These are phyloP conservation scores for Obelidium mucronatum DNA, from an alignment of 192 early-diverging fungal genomes.

Conservation along the genomic window DNA sequence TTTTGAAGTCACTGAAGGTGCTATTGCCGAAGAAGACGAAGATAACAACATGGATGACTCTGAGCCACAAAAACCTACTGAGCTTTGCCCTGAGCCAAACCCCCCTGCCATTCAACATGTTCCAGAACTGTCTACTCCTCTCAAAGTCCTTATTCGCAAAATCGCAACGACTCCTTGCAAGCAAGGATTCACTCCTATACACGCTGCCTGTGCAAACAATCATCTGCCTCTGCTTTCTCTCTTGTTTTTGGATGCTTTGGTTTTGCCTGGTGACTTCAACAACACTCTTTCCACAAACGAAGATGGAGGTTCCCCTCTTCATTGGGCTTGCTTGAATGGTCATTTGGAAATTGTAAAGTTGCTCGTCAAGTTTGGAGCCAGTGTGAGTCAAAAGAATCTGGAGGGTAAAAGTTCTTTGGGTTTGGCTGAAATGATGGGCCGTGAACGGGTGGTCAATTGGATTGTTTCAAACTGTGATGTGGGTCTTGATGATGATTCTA, in stretches of 20 bases:
- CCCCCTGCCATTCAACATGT: conserved; percentile 16
- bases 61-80: neutral
- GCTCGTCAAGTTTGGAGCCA: conserved; percentile 68
- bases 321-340: conserved; percentile 89
- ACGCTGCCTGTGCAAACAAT: conserved; percentile 85
- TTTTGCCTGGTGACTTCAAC: conserved; percentile 20
- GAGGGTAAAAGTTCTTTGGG: conserved; percentile 39
- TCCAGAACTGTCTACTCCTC: conserved; percentile 6
- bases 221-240: conserved; percentile 63
- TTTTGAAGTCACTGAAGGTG: neutral
- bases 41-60: neutral
- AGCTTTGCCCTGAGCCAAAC: conserved; percentile 7
- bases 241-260: conserved; percentile 41
- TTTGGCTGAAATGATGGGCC: conserved; percentile 24
- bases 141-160: conserved; percentile 40
- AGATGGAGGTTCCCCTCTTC: conserved; percentile 67
- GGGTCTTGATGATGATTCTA: conserved; percentile 5
- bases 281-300: conserved; percentile 38
- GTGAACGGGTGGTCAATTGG: conserved; percentile 32
- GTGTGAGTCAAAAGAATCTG: conserved; percentile 44
- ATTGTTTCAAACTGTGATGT: conserved; percentile 34
- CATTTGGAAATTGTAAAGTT: conserved; percentile 70
- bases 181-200: conserved; percentile 70
- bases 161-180: conserved; percentile 22
- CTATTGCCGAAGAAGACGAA: conserved; percentile 1